These are phyloP conservation scores for Grosmannia clavigera DNA, from an alignment of 2,329 filamentous ascomycete genomes.

Conservation along the genomic window DNA sequence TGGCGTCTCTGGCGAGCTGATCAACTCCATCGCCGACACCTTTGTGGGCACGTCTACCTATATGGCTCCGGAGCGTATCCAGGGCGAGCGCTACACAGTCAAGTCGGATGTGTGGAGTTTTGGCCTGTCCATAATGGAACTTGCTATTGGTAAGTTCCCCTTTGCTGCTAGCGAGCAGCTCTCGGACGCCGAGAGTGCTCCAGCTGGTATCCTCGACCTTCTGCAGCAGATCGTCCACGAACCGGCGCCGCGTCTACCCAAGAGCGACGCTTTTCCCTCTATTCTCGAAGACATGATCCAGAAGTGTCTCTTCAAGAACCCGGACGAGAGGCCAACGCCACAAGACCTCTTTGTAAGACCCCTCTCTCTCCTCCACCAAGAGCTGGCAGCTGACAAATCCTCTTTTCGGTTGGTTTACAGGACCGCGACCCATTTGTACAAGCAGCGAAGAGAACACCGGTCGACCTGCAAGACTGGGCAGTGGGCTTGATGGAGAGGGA, in stretches of 20 bases:
- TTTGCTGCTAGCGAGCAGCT: slow-evolving; percentile 66
- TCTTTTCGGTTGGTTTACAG: slow-evolving; percentile 28
- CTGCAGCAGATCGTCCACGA: slow-evolving; percentile 97
- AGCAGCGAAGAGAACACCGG: slow-evolving; percentile 90
- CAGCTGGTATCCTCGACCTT: slow-evolving; percentile 89
- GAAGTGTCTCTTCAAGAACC: slow-evolving; percentile 84
- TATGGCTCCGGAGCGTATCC: slow-evolving; percentile 97
- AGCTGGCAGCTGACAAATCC: neutral
- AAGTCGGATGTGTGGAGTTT: slow-evolving; percentile 99
- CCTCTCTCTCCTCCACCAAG: neutral
- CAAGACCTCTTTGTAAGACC: slow-evolving; percentile 76
- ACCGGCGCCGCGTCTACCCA: slow-evolving; percentile 81
- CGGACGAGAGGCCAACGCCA: slow-evolving; percentile 79
- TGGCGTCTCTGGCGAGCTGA: slow-evolving; percentile 92
- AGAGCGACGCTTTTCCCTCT: slow-evolving; percentile 91
- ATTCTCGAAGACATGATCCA: slow-evolving; percentile 96
- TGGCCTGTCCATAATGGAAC: slow-evolving; percentile 86
- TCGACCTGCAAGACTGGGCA: slow-evolving; percentile 88
- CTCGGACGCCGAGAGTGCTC: slow-evolving; percentile 65
- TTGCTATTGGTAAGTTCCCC: slow-evolving; percentile 94
- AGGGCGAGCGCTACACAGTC: slow-evolving; percentile 92
- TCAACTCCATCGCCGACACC: slow-evolving; percentile 95
- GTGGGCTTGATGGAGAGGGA: slow-evolving; percentile 87
- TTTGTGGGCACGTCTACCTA: slow-evolving; percentile 98
- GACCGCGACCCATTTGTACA: slow-evolving; percentile 90